A percentile compares a stretch with the other conserved stretches of the same genome.
Evolutionary conservation across 2,329 filamentous ascomycete genomes (phyloP).

Genomic region (Sclerotinia nivalis): DNA sequence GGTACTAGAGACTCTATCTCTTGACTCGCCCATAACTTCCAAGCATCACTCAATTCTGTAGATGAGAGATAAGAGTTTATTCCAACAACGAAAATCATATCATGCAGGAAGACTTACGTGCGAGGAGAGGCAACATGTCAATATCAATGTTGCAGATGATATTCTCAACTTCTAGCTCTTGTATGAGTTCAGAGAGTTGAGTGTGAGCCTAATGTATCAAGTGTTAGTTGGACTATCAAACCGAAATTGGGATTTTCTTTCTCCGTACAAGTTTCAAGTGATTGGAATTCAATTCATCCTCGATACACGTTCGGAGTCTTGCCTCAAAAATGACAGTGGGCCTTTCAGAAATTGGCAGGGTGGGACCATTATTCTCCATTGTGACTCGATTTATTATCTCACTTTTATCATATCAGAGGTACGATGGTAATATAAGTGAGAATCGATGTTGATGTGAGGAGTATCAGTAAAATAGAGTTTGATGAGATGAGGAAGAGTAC

Average conservation of each 20-base stretch:
- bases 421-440: background rate
- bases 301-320: background rate
- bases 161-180: slow-evolving; percentile 4
- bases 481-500: background rate
- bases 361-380: background rate
- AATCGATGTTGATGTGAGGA: background rate
- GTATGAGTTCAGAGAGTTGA: background rate
- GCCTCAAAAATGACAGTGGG: slow-evolving; percentile 13
- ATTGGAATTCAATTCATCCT: background rate
- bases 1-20: slow-evolving; percentile 2
- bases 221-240: background rate
- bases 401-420: background rate
- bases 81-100: background rate
- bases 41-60: background rate
- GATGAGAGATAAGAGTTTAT: background rate
- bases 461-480: background rate
- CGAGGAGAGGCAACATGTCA: slow-evolving; percentile 16
- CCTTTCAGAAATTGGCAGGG: background rate
- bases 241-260: background rate
- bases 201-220: background rate
- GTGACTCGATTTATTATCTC: background rate
- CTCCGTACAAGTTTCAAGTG: background rate
- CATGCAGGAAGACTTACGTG: background rate
- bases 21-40: background rate
- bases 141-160: background rate